A percentile compares a stretch with the other conserved stretches of the same genome.
These are phyloP conservation scores for Ganoderma meredithae DNA, from an alignment of 1,284 basidiomycete species.

Conservation along the genomic window DNA sequence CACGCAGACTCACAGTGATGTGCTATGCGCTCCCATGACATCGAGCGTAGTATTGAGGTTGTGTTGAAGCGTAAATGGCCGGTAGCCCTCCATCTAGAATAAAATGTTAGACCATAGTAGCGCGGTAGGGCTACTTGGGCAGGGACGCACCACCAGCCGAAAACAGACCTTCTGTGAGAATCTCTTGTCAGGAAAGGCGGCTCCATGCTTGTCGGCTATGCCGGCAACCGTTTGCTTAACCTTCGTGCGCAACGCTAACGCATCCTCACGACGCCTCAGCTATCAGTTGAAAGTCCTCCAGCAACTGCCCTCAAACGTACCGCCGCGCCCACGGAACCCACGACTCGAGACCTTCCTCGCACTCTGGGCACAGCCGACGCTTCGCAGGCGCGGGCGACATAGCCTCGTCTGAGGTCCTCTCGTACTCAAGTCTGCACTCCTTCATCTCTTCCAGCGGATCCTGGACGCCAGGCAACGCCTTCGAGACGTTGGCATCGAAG, in stretches of 20 bases:
- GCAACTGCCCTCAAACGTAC: not conserved
- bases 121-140: too few relatives aligned
- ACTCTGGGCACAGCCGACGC: not conserved
- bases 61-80: too few relatives aligned
- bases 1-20: too few relatives aligned
- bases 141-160: too few relatives aligned
- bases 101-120: too few relatives aligned
- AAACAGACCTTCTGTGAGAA: too few relatives aligned
- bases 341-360: not conserved
- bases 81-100: too few relatives aligned
- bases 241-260: not conserved
- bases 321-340: not conserved
- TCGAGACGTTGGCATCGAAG: not conserved
- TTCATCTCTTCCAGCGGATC: not conserved
- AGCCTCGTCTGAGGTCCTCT: not conserved
- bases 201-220: too few relatives aligned
- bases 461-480: not conserved
- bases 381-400: not conserved
- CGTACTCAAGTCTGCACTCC: not conserved
- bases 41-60: too few relatives aligned
- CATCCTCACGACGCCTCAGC: not conserved
- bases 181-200: too few relatives aligned
- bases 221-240: too few relatives aligned
- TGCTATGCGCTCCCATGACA: too few relatives aligned
- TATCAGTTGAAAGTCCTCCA: not conserved